Evolutionary conservation across 106 monocot species (phyloP).

Genomic region (Gastrodia elata): DNA sequence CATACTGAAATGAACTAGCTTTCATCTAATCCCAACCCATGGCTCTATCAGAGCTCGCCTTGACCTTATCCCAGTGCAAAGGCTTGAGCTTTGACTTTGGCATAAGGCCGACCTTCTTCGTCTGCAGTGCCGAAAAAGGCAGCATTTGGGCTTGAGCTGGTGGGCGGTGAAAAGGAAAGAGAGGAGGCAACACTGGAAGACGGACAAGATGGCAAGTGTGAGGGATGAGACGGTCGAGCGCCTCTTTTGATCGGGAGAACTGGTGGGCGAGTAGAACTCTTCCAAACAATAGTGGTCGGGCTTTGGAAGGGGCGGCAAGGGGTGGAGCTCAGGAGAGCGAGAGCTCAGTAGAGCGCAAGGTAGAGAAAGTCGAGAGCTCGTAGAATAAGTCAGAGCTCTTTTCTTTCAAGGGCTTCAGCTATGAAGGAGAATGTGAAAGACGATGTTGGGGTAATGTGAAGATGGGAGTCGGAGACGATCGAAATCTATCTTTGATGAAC

Average conservation of each 20-base stretch:
- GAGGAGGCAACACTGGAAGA: slow-evolving; percentile 30
- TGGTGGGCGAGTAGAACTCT: slow-evolving; percentile 60
- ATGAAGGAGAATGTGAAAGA: slow-evolving; percentile 32
- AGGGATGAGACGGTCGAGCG: slow-evolving; percentile 16
- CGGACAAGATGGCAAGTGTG: slow-evolving; percentile 25
- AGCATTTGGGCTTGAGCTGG: slow-evolving; percentile 7
- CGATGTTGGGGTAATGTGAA: slow-evolving; percentile 11
- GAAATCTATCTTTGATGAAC: background rate
- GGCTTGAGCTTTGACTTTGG: slow-evolving; percentile 68
- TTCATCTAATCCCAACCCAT: too few species aligned
- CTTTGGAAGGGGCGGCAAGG: background rate
- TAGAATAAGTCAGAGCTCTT: slow-evolving; percentile 2
- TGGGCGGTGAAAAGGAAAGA: slow-evolving; percentile 15
- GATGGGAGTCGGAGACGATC: slow-evolving; percentile 14
- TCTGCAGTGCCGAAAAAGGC: slow-evolving; percentile 14
- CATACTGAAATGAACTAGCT: too few species aligned
- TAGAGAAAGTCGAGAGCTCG: slow-evolving; percentile 43
- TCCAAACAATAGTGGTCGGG: slow-evolving; percentile 27
- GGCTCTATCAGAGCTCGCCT: too few species aligned
- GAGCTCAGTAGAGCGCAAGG: slow-evolving; percentile 40
- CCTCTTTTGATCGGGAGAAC: slow-evolving; percentile 17
- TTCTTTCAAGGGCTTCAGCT: slow-evolving; percentile 10
- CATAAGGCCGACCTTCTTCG: slow-evolving; percentile 27
- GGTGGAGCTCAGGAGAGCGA: background rate
- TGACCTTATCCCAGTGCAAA: too few species aligned